Conservation (phyloP, 306 rosid genomes). For the Macrotyloma uniflorum region DNA sequence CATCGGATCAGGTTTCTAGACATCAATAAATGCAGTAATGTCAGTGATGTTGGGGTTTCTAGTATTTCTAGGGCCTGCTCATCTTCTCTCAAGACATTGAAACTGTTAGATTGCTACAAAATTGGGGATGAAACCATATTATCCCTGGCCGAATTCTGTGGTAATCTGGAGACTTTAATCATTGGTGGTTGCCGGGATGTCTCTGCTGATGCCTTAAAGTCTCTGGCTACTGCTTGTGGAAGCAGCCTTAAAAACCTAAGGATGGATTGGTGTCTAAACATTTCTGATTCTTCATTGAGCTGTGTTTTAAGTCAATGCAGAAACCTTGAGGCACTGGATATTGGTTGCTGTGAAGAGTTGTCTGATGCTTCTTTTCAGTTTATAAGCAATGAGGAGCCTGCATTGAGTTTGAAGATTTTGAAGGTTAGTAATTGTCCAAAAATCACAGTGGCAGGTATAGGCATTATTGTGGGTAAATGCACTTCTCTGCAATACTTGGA, state of each 20-base stretch:
- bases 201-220: constrained; percentile 64
- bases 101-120: constrained; percentile 84
- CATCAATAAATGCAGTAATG: constrained; percentile 79
- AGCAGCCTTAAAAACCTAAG: constrained; percentile 72
- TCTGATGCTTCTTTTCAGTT: constrained; percentile 81
- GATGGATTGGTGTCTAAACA: constrained; percentile 93
- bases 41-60: constrained; percentile 77
- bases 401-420: constrained; percentile 69
- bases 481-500: constrained; percentile 70
- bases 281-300: constrained; percentile 73
- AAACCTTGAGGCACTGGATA: constrained; percentile 77
- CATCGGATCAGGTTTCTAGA: constrained; percentile 58
- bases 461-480: constrained; percentile 70
- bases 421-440: constrained; percentile 86
- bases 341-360: constrained; percentile 93
- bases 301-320: constrained; percentile 69
- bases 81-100: constrained; percentile 70
- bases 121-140: constrained; percentile 66
- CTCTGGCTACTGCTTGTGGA: constrained; percentile 63
- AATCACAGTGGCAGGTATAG: constrained; percentile 74
- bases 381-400: constrained; percentile 49
- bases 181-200: constrained; percentile 88
- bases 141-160: constrained; percentile 70
- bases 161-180: constrained; percentile 71
- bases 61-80: constrained; percentile 67